These are phyloP conservation scores for Oenanthe javanica DNA, from an alignment of 140 eudicot species.

Conservation along the genomic window DNA sequence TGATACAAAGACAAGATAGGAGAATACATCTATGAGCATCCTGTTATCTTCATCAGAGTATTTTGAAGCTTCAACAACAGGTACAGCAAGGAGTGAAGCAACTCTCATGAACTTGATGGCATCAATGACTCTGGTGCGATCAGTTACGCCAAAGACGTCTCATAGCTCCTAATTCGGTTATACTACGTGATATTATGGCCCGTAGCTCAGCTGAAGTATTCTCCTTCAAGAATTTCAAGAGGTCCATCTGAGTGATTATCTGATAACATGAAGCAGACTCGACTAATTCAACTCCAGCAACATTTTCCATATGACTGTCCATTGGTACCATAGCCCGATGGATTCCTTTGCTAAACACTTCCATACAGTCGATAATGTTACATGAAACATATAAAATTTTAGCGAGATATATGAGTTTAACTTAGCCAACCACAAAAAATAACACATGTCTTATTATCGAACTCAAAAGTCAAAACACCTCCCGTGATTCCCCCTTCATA, in stretches of 20 bases:
- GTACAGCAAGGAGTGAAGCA: conserved; percentile 69
- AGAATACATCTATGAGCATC: conserved; percentile 54
- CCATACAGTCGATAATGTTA: conserved; percentile 88
- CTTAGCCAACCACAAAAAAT: background rate
- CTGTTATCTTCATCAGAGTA: conserved; percentile 36
- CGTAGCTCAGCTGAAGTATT: conserved; percentile 30
- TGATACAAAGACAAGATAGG: background rate
- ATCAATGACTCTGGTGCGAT: conserved; percentile 49
- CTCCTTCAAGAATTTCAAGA: conserved; percentile 54
- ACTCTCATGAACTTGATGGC: conserved; percentile 65
- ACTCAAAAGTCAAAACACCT: background rate
- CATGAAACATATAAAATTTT: background rate
- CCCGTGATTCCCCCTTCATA: no score
- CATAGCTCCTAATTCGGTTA: conserved; percentile 36
- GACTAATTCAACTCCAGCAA: conserved; percentile 69
- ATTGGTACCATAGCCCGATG: conserved; percentile 86
- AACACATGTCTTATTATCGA: background rate
- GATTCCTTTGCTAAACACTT: conserved; percentile 86
- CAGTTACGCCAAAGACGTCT: conserved; percentile 57
- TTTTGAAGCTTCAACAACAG: conserved; percentile 47
- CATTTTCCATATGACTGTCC: conserved; percentile 52
- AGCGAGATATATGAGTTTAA: background rate
- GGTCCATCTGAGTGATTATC: conserved; percentile 90
- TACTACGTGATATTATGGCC: conserved; percentile 24
- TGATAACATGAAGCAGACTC: conserved; percentile 82